Evolutionary conservation across 495 filamentous ascomycete genomes (phyloP), one percentile per base, ranked within the genome.

Genomic region (Evernia prunastri): DNA sequence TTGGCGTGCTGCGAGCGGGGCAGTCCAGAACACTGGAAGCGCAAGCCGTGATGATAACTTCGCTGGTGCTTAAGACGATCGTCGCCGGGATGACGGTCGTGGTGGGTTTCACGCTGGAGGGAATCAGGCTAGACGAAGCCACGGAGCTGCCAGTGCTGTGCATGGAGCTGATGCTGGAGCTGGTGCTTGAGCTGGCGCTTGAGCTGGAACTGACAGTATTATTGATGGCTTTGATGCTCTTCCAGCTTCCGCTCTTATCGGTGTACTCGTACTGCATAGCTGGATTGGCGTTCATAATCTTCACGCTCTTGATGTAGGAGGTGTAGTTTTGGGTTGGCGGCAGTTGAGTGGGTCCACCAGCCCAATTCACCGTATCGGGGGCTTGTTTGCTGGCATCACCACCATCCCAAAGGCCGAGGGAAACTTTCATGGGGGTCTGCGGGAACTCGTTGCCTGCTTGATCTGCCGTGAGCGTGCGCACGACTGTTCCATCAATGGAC

Each of bases 341-440:
- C 31, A 70, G 60, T 13, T 57, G 60, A 12, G 69, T 71, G 4
- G 47, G 42, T 12, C 89, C 25, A 27, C 69, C 69, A 49, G 56
- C 69, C 69, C 69, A 71, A 9, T 27, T 23, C 10, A 79, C 69
- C 18, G 62, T 64, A 29, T 53, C 62, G 27, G 9, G 4, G 37
- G 25, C 42, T 2, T 85, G 70, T 67, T 89, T 86, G 65, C 74
- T 74, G 0, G 84, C 71, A 69, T 92, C 90, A 68, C 91, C 91
- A 71, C 88, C 91, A 66, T 85, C 81, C 92, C 92, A 96, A 54
- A 85, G 81, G 60, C 92, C 91, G 63, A 96, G 81, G 74, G 88
- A 89, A 72, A 94, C 75, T 65, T 87, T 81, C 87, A 91, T 90
- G 8, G 92, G 92, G 1, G 90, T 93, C 79, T 97, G 94, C 20